Percentiles rank a stretch among this genome's conserved stretches.
Conservation (phyloP, 129 eudicot genomes). For the Calendula officinalis region DNA sequence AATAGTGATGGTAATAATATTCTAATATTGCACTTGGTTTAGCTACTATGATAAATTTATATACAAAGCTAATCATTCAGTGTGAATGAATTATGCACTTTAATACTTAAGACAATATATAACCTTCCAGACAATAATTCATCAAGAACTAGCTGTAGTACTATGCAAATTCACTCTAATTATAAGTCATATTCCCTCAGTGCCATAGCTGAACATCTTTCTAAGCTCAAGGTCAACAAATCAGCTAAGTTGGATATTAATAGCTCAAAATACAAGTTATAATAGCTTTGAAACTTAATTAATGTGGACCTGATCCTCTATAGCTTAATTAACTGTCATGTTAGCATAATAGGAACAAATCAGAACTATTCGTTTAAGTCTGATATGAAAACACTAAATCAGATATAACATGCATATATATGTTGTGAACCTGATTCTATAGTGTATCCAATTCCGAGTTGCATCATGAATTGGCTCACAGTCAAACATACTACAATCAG, state of each 20-base stretch:
- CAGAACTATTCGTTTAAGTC: slow-evolving; percentile 1
- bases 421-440: background rate
- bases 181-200: background rate
- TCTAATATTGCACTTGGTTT: slow-evolving; percentile 12
- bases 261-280: slow-evolving; percentile 13
- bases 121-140: background rate
- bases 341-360: background rate
- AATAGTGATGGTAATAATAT: background rate
- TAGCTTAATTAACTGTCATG: background rate
- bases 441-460: background rate
- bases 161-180: no score
- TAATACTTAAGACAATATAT: background rate
- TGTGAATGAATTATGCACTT: background rate
- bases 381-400: slow-evolving; percentile 3
- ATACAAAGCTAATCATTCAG: no score
- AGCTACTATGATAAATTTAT: slow-evolving; percentile 2
- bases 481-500: no score
- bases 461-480: no score
- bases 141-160: background rate
- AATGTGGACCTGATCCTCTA: background rate
- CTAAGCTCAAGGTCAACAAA: slow-evolving; percentile 1
- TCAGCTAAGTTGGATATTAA: slow-evolving; percentile 10
- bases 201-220: slow-evolving; percentile 9
- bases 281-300: background rate
- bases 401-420: background rate